These are phyloP conservation scores for Parmelia sp. DNA, from an alignment of 495 filamentous ascomycete genomes.

Conservation along the genomic window DNA sequence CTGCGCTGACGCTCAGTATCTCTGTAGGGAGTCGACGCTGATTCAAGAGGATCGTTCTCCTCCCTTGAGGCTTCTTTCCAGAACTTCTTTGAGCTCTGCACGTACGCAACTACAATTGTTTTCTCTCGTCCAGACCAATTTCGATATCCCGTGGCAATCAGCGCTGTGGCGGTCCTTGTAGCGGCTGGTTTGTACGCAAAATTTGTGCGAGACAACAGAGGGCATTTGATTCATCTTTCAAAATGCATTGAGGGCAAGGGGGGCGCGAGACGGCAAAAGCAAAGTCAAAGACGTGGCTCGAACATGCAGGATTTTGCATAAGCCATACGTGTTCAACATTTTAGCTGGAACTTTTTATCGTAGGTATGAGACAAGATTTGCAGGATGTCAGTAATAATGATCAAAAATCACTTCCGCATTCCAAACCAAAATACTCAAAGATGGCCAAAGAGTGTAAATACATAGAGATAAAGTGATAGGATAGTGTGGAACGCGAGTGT, in stretches of 20 bases:
- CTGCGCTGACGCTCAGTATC: neutral
- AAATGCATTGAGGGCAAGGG: slow-evolving; percentile 1
- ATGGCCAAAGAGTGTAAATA: no score
- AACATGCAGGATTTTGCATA: neutral
- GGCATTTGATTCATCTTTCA: slow-evolving; percentile 36
- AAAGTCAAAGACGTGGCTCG: neutral
- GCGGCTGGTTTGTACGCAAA: slow-evolving; percentile 48
- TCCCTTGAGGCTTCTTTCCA: slow-evolving; percentile 55
- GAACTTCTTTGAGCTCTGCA: slow-evolving; percentile 59
- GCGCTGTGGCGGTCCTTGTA: slow-evolving; percentile 42
- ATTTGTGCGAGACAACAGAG: slow-evolving; percentile 52
- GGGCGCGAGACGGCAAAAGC: neutral
- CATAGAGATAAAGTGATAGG: no score
- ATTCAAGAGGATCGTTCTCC: slow-evolving; percentile 53
- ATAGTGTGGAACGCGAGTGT: no score
- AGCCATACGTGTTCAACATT: neutral
- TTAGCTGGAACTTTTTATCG: neutral
- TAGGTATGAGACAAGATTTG: no score
- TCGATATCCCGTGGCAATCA: slow-evolving; percentile 53
- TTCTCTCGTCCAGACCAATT: slow-evolving; percentile 55
- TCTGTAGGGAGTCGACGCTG: slow-evolving; percentile 42
- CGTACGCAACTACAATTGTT: slow-evolving; percentile 54
- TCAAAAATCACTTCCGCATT: no score
- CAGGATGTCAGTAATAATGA: no score
- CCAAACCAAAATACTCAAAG: no score